Percentiles rank a stretch among this genome's conserved stretches.
Conservation (phyloP, 495 filamentous ascomycete species). For the Trichoderma virens region DNA sequence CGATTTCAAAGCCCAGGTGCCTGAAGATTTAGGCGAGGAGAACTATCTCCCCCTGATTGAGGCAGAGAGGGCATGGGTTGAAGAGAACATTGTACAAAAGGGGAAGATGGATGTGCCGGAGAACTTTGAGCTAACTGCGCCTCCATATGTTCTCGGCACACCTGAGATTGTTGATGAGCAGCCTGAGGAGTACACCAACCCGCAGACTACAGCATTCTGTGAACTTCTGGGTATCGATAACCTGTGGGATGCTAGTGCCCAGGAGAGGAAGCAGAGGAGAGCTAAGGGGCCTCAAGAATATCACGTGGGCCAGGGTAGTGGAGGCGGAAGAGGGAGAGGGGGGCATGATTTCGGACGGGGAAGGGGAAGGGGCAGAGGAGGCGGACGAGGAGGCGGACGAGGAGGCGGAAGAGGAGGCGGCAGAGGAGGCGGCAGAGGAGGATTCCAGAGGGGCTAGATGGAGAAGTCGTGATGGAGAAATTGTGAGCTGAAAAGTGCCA, state of each 20-base stretch:
- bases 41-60: constrained; percentile 57
- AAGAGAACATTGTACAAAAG: constrained; percentile 55
- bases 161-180: constrained; percentile 30
- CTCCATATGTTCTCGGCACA: constrained; percentile 47
- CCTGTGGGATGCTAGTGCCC: constrained; percentile 61
- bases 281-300: constrained; percentile 28
- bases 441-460: constrained; percentile 15
- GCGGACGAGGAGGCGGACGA: constrained; percentile 23
- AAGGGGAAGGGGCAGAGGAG: constrained; percentile 27
- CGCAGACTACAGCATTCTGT: constrained; percentile 74
- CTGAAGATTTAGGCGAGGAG: constrained; percentile 53
- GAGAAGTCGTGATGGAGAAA: neutral
- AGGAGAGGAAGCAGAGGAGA: constrained; percentile 53
- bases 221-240: constrained; percentile 68
- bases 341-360: constrained; percentile 25
- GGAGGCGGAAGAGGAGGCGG: constrained; percentile 25
- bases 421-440: constrained; percentile 16
- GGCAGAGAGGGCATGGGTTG: constrained; percentile 63
- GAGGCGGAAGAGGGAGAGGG: constrained; percentile 23
- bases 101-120: constrained; percentile 59
- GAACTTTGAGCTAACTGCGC: constrained; percentile 72
- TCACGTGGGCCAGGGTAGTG: constrained; percentile 24
- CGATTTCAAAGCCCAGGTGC: constrained; percentile 36
- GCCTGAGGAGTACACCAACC: constrained; percentile 72
- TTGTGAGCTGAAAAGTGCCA: neutral